Percentiles rank a stretch among this genome's conserved stretches.
These are phyloP conservation scores for Hemisphaericaspora lyxosophila DNA, from an alignment of 1,139 yeast species.

Conservation along the genomic window DNA sequence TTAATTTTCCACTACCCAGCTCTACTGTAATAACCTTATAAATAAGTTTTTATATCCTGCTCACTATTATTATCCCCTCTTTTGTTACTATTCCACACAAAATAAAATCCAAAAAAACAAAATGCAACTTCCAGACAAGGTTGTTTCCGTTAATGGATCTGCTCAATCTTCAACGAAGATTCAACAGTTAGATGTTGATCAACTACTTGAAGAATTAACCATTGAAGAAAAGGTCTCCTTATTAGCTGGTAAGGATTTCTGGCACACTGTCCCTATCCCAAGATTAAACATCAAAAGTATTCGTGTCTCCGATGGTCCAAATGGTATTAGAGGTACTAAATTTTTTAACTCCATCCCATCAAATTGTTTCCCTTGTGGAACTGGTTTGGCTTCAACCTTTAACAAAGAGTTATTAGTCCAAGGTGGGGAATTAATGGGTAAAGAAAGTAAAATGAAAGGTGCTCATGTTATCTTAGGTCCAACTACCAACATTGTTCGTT, in stretches of 20 bases:
- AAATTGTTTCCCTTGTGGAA: constrained; percentile 38
- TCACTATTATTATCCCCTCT: background rate
- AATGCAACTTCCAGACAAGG: constrained; percentile 6
- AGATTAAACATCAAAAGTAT: constrained; percentile 40
- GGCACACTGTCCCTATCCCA: constrained; percentile 56
- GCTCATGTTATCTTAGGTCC: constrained; percentile 54
- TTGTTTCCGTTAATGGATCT: background rate
- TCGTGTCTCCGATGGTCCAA: constrained; percentile 38
- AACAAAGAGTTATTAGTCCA: constrained; percentile 27
- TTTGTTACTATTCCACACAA: background rate
- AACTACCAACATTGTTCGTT: constrained; percentile 55
- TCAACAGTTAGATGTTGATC: constrained; percentile 41
- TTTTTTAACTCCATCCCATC: constrained; percentile 35
- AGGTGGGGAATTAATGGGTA: constrained; percentile 34
- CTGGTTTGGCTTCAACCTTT: constrained; percentile 46
- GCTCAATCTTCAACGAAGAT: constrained; percentile 3
- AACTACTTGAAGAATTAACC: constrained; percentile 42
- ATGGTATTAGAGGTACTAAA: constrained; percentile 35
- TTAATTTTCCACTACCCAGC: no score
- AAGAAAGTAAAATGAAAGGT: constrained; percentile 34
- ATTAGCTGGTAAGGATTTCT: constrained; percentile 51
- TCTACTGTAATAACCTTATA: no score
- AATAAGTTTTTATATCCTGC: constrained; percentile 2
- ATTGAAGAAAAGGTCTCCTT: constrained; percentile 48
- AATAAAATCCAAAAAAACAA: background rate